phyloP scores from a whole-genome alignment of 192 early-diverging fungal genomes.

The Linnemannia elongata region DNA sequence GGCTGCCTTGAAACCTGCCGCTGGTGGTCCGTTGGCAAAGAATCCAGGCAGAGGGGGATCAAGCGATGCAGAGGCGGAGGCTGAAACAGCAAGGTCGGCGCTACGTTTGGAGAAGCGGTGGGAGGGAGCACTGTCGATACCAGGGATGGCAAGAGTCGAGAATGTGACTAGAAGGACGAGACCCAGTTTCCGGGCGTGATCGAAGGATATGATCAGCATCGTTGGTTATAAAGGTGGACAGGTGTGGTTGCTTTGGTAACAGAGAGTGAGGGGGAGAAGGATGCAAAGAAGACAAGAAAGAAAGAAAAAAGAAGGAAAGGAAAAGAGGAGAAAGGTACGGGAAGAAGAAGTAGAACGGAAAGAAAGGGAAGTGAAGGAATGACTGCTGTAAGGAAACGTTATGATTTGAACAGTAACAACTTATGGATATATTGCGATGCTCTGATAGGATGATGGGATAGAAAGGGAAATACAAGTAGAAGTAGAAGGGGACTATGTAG shows the following conservation, averaged over 20 bases:
- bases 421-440: too few species aligned
- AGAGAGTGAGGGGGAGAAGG: background rate
- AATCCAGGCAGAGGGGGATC: background rate
- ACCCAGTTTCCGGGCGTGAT: background rate
- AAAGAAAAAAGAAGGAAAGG: background rate
- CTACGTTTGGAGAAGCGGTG: background rate
- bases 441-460: background rate
- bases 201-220: conserved; percentile 6
- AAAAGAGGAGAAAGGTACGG: background rate
- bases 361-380: background rate
- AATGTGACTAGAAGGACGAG: background rate
- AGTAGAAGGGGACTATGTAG: background rate
- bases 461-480: background rate
- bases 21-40: background rate
- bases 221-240: background rate
- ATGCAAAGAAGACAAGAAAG: too few species aligned
- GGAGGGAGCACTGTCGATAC: background rate
- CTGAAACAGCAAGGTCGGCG: background rate
- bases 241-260: background rate
- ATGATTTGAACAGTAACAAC: background rate
- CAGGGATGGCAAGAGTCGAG: background rate
- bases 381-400: background rate
- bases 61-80: too few species aligned
- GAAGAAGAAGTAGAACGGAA: background rate
- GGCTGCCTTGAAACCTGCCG: background rate